Conservation (phyloP, 2,329 filamentous ascomycete species). For the Fusarium liriodendri region DNA sequence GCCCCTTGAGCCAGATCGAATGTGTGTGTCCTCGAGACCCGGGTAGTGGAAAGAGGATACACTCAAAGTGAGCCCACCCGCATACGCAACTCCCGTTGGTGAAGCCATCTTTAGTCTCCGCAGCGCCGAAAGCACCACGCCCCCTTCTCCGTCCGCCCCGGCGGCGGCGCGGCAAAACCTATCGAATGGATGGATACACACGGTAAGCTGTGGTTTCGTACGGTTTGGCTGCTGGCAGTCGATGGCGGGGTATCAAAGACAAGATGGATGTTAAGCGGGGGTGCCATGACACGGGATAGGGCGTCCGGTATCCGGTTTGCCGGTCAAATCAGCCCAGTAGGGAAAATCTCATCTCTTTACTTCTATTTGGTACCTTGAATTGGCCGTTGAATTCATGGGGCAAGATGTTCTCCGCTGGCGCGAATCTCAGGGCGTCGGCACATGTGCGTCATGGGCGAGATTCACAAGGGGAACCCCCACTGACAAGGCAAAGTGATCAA, state of each 20-base stretch:
- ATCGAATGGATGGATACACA: not conserved
- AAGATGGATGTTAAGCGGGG: slow-evolving; percentile 18
- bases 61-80: slow-evolving; percentile 3
- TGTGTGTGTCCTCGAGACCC: not conserved
- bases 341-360: not conserved
- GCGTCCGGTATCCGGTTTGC: slow-evolving; percentile 13
- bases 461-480: slow-evolving; percentile 10
- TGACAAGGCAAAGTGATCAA: not conserved
- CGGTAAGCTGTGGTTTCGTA: slow-evolving; percentile 7
- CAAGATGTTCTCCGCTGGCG: not conserved
- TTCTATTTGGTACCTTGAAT: not conserved
- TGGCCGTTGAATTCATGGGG: not conserved
- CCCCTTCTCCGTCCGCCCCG: slow-evolving; percentile 19
- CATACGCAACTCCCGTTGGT: slow-evolving; percentile 24
- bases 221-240: slow-evolving; percentile 11
- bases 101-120: slow-evolving; percentile 30
- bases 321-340: slow-evolving; percentile 16
- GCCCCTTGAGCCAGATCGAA: not conserved
- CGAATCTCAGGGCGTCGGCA: slow-evolving; percentile 6
- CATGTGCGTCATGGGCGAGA: slow-evolving; percentile 8
- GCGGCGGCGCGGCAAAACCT: not conserved
- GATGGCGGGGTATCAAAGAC: slow-evolving; percentile 38
- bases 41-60: not conserved
- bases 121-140: slow-evolving; percentile 34
- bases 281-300: not conserved